Base-by-base conservation (phyloP, 176 grass and related monocot species). In the Tuctoria greenei region DNA sequence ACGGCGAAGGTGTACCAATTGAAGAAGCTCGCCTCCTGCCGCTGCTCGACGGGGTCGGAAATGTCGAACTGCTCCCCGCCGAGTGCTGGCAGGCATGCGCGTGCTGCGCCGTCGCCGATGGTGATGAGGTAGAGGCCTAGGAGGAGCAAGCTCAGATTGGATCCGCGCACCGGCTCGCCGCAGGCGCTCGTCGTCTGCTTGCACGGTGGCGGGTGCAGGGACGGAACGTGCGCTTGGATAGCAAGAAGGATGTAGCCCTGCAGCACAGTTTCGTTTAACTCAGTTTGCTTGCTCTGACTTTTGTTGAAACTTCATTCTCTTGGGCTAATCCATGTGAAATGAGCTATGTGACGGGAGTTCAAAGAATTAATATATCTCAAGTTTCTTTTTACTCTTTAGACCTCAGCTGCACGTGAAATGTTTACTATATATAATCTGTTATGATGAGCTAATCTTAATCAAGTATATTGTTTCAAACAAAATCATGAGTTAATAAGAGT, bases 1-100 rank as follows among this genome's bases (percentile, higher is more conserved):
- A 97, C 73, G 5, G 81, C 58, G 26, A 97, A 93, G 55, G 93
- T 89, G 63, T 84, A 88, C 90, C 88, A 97, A 69, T 97, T 97
- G 86, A 97, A 97, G 81, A 85, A 97, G 86, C 93, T 97, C 7
- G 84, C 67, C 44, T 86, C 89, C 7, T 51, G 73, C 5, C 65
- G 83, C 71, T 47, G 69, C 71, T 93, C 86, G 0, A 15, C 66
- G 8, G 77, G 64, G 46, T 97, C 83, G 13, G 81, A 71, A 1
- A 17, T 27, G 70, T 97, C 86, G 37, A 91, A 97, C 69, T 93
- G 90, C 39, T 97, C 90, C 0, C 88, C 90, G 6, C 93, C 93
- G 0, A 93, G 85, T 1, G 93, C 87, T 3, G 93, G 88, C 21
- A 86, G 70, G 57, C 85, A 93, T 4, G 85, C 74, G 8, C 88